These are phyloP conservation scores for Myriosclerotinia duriaeana DNA, from an alignment of 2,329 filamentous ascomycete species.

Conservation along the genomic window DNA sequence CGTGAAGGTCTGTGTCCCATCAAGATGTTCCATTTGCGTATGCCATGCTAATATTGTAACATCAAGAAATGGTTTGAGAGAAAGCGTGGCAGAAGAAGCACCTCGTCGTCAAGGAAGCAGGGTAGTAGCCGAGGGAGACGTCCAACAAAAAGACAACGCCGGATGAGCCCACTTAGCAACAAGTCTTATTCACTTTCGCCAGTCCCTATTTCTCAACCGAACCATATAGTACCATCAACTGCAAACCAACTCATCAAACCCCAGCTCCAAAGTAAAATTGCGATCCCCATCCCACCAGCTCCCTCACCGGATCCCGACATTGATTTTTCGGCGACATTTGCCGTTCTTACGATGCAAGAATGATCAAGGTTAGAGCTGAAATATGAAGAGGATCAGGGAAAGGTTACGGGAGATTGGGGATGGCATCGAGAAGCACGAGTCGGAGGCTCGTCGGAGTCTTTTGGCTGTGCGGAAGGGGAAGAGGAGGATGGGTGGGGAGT, in stretches of 20 bases:
- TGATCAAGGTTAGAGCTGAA: background rate
- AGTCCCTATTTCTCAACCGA: background rate
- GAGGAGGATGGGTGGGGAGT: background rate
- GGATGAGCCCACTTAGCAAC: background rate
- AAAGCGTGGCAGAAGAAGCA: background rate
- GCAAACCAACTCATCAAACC: background rate
- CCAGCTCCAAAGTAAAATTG: background rate
- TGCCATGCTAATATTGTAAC: background rate
- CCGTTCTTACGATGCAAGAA: background rate
- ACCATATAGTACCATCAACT: background rate
- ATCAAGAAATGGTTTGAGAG: background rate
- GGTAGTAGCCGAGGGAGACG: too few relatives aligned
- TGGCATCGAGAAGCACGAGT: background rate
- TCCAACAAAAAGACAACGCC: background rate
- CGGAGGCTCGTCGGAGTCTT: background rate
- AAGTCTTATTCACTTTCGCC: background rate
- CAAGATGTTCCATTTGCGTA: background rate
- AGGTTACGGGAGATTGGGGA: background rate
- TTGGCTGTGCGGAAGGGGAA: background rate
- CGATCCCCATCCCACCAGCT: background rate
- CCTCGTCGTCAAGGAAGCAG: background rate
- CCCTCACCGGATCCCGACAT: background rate
- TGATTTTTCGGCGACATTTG: background rate
- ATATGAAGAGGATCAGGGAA: background rate
- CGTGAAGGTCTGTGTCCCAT: background rate